Conservation (phyloP, 176 grass and related monocot genomes). For the Olyra latifolia region DNA sequence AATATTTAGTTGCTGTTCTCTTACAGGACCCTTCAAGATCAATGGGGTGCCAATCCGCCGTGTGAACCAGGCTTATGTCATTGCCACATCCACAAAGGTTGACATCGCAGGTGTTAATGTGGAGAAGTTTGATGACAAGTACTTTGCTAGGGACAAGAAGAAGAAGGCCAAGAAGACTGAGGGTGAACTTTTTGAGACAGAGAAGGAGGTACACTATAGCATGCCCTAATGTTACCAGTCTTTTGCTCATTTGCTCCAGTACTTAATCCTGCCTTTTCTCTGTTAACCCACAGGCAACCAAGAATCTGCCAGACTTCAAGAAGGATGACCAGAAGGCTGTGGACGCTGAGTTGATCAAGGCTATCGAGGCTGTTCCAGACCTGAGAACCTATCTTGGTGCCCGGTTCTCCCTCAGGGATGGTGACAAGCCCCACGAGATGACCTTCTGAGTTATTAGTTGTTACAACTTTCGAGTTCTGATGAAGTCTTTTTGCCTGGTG, state of each 20-base stretch:
- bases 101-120: slow-evolving; percentile 79
- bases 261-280: not conserved
- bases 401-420: slow-evolving; percentile 80
- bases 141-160: slow-evolving; percentile 86
- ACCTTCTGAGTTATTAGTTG: slow-evolving; percentile 57
- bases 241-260: not conserved
- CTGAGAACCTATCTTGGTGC: slow-evolving; percentile 73
- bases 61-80: slow-evolving; percentile 91
- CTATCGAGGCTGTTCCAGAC: slow-evolving; percentile 68
- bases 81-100: slow-evolving; percentile 88
- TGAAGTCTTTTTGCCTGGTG: slow-evolving; percentile 36
- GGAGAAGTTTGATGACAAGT: slow-evolving; percentile 80
- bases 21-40: slow-evolving; percentile 96
- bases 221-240: not conserved
- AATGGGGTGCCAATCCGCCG: slow-evolving; percentile 91
- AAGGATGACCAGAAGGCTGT: slow-evolving; percentile 95
- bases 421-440: slow-evolving; percentile 95
- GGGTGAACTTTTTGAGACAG: slow-evolving; percentile 84
- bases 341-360: slow-evolving; percentile 66
- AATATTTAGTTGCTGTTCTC: no score
- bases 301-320: slow-evolving; percentile 59
- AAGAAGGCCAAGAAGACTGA: slow-evolving; percentile 71
- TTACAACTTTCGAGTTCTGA: not conserved
- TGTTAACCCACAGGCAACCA: slow-evolving; percentile 46
- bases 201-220: slow-evolving; percentile 56